A percentile compares a stretch with the other conserved stretches of the same genome.
phyloP scores from a whole-genome alignment of 192 early-diverging fungal species.

The Backusella sp. region DNA sequence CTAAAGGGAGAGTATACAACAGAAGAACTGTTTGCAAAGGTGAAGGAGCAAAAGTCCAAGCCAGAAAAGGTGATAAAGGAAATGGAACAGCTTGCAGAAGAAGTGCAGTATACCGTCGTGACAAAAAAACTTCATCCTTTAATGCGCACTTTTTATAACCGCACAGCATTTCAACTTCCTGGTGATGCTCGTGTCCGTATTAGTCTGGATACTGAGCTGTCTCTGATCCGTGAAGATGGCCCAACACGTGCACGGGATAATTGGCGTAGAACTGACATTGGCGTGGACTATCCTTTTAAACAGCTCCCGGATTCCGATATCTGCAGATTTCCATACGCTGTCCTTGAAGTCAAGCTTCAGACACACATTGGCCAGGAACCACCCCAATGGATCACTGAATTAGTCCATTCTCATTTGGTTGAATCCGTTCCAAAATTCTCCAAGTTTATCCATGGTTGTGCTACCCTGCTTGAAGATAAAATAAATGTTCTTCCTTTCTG shows the following conservation, averaged over 20 bases:
- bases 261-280: constrained; percentile 94
- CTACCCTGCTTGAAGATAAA: constrained; percentile 79
- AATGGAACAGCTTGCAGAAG: constrained; percentile 65
- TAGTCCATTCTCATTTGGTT: constrained; percentile 86
- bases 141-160: constrained; percentile 95
- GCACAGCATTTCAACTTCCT: constrained; percentile 98
- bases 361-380: constrained; percentile 87
- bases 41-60: constrained; percentile 73
- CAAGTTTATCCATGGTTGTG: constrained; percentile 95
- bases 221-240: constrained; percentile 92
- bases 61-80: constrained; percentile 78
- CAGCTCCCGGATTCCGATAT: constrained; percentile 84
- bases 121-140: constrained; percentile 78
- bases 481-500: constrained; percentile 91
- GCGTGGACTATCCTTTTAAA: constrained; percentile 87
- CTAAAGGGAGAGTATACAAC: constrained; percentile 76
- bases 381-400: constrained; percentile 91
- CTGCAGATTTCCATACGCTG: constrained; percentile 91
- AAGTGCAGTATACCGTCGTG: constrained; percentile 71
- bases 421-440: constrained; percentile 96
- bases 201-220: constrained; percentile 93
- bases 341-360: constrained; percentile 98
- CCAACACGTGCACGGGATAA: constrained; percentile 75
- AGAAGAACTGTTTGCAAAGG: constrained; percentile 76
- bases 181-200: constrained; percentile 98